Conservation (phyloP, 2,329 filamentous ascomycete species). For the Niveomyces coronatus region DNA sequence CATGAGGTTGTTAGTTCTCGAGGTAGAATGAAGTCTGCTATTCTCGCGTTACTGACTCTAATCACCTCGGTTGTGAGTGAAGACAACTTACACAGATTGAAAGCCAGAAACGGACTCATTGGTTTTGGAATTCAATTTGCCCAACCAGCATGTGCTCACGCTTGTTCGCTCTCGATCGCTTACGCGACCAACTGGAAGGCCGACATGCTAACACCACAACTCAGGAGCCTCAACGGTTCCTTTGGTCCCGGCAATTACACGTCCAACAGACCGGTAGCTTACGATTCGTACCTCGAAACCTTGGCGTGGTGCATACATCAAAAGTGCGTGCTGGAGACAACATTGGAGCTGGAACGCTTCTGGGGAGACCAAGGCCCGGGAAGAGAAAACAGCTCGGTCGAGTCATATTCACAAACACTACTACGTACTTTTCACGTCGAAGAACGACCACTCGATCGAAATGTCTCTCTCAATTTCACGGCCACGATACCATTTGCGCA, state of each 20-base stretch:
- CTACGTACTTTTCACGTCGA: background rate
- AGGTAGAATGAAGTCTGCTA: background rate
- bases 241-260: too few relatives aligned
- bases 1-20: too few relatives aligned
- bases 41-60: background rate
- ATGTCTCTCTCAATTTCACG: slow-evolving; percentile 11
- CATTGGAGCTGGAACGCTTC: slow-evolving; percentile 12
- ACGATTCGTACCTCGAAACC: slow-evolving; percentile 14
- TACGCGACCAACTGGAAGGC: slow-evolving; percentile 4
- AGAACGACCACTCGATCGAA: background rate
- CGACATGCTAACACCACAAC: slow-evolving; percentile 6
- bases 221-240: slow-evolving; percentile 4
- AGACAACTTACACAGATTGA: background rate
- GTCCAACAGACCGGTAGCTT: too few relatives aligned
- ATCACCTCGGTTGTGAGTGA: background rate
- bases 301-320: slow-evolving; percentile 15
- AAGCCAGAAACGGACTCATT: slow-evolving; percentile 14
- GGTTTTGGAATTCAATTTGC: slow-evolving; percentile 37
- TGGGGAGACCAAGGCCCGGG: slow-evolving; percentile 13
- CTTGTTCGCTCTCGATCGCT: slow-evolving; percentile 34
- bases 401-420: slow-evolving; percentile 6
- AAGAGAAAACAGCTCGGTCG: slow-evolving; percentile 10
- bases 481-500: slow-evolving; percentile 6
- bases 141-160: slow-evolving; percentile 55
- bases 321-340: slow-evolving; percentile 8